Conservation (phyloP, 352 stramenopile genomes). For the Phytophthora ramorum region DNA sequence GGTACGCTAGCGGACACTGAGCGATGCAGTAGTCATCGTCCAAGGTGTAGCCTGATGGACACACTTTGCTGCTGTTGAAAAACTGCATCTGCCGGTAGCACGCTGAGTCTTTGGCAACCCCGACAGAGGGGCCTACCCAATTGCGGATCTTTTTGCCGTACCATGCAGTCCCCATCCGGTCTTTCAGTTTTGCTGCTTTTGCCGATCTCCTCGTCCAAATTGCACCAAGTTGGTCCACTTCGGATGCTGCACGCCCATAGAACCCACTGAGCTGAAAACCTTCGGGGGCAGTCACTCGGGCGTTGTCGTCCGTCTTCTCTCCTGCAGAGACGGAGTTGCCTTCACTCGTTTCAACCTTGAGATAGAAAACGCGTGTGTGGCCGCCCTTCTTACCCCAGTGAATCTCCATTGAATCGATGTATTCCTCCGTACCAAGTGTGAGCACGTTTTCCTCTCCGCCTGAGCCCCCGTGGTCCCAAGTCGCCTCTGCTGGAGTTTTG, state of each 20-base stretch:
- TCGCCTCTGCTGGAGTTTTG: slow-evolving; percentile 5
- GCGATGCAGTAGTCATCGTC: slow-evolving; percentile 11
- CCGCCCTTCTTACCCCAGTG: slow-evolving; percentile 24
- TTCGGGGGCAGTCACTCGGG: slow-evolving; percentile 13
- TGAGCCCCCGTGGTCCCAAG: slow-evolving; percentile 25
- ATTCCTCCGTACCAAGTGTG: slow-evolving; percentile 16
- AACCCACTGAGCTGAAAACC: slow-evolving; percentile 38
- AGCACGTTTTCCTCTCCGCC: slow-evolving; percentile 13
- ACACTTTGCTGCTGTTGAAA: slow-evolving; percentile 13
- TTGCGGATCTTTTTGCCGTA: slow-evolving; percentile 39
- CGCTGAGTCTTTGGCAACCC: slow-evolving; percentile 17
- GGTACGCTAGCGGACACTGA: slow-evolving; percentile 61
- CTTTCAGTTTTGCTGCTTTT: slow-evolving; percentile 16
- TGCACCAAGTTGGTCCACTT: slow-evolving; percentile 27
- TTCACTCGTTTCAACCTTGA: slow-evolving; percentile 23
- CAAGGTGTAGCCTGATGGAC: slow-evolving; percentile 21
- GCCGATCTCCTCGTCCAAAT: slow-evolving; percentile 36
- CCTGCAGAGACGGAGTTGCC: slow-evolving; percentile 22
- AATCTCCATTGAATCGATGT: slow-evolving; percentile 33
- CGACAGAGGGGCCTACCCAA: slow-evolving; percentile 32
- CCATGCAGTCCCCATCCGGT: slow-evolving; percentile 32
- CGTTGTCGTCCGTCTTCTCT: slow-evolving; percentile 13
- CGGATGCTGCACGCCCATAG: slow-evolving; percentile 23
- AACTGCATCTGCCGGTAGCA: slow-evolving; percentile 20
- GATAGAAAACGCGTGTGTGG: slow-evolving; percentile 23